Evolutionary conservation across 2,329 filamentous ascomycete genomes (phyloP).

Genomic region (Colletotrichum limetticola): DNA sequence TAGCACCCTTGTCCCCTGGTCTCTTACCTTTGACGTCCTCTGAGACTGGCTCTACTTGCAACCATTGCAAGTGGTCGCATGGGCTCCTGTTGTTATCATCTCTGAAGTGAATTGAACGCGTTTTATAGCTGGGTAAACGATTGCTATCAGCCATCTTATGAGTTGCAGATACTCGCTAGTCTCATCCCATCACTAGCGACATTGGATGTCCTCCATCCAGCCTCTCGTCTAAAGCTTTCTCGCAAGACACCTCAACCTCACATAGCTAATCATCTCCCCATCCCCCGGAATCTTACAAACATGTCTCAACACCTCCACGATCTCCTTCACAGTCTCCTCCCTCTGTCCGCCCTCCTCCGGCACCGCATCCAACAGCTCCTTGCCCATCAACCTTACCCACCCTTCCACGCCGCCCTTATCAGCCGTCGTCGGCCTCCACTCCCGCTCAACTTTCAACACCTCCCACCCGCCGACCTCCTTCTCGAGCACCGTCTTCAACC

Average conservation of each 20-base stretch:
- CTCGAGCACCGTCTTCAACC: slow-evolving; percentile 59
- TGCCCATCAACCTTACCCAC: slow-evolving; percentile 74
- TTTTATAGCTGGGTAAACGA: too few relatives aligned
- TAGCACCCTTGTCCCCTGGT: too few relatives aligned
- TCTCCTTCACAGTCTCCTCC: slow-evolving; percentile 64
- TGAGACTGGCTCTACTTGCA: too few relatives aligned
- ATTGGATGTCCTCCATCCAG: not conserved
- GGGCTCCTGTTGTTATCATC: too few relatives aligned
- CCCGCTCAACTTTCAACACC: slow-evolving; percentile 66
- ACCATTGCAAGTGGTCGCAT: too few relatives aligned
- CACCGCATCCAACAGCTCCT: slow-evolving; percentile 66
- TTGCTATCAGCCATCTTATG: too few relatives aligned
- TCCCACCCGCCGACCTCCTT: slow-evolving; percentile 57
- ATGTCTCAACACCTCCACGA: slow-evolving; percentile 63
- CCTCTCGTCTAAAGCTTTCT: slow-evolving; percentile 44
- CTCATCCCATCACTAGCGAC: not conserved
- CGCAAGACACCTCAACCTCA: slow-evolving; percentile 62
- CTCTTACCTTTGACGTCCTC: too few relatives aligned
- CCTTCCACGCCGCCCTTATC: slow-evolving; percentile 70
- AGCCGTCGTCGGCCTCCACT: slow-evolving; percentile 73
- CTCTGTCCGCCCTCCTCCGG: slow-evolving; percentile 53
- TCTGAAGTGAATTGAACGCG: too few relatives aligned
- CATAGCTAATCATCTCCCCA: slow-evolving; percentile 65
- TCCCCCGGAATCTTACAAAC: slow-evolving; percentile 68
- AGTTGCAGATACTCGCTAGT: too few relatives aligned